Conservation (phyloP, 2,329 filamentous ascomycete genomes). For the Exophiala bonariae region DNA sequence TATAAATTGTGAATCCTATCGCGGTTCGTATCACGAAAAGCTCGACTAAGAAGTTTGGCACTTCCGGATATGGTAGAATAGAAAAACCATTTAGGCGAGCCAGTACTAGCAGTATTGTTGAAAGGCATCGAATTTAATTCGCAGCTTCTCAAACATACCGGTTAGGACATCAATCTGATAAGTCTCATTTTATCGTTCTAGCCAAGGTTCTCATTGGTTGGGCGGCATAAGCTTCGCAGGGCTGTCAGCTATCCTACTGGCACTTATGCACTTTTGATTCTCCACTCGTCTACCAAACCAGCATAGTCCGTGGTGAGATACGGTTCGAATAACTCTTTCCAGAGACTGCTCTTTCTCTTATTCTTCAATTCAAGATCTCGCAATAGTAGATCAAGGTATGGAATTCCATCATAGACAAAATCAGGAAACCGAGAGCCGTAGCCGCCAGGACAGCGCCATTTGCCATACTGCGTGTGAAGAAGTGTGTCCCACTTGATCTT, state of each 20-base stretch:
- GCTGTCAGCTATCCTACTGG: neutral
- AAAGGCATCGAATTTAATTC: too few species aligned
- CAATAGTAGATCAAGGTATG: constrained; percentile 71
- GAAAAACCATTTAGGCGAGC: too few species aligned
- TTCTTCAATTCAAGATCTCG: constrained; percentile 63
- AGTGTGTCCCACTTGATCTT: constrained; percentile 54
- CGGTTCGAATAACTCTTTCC: constrained; percentile 38
- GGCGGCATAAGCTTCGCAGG: too few species aligned
- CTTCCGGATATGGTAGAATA: too few species aligned
- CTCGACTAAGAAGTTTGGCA: too few species aligned
- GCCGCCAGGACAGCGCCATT: constrained; percentile 67
- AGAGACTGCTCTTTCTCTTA: constrained; percentile 32
- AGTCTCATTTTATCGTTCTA: too few species aligned
- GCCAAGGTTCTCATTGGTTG: too few species aligned
- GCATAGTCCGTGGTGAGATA: constrained; percentile 32
- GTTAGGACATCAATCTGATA: too few species aligned
- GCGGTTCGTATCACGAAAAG: too few species aligned
- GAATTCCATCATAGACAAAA: constrained; percentile 73
- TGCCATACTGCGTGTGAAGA: constrained; percentile 67
- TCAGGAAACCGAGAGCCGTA: constrained; percentile 64
- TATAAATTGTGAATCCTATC: too few species aligned
- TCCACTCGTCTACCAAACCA: constrained; percentile 5
- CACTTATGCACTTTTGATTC: neutral
- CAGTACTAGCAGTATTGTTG: too few species aligned
- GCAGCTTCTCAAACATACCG: too few species aligned